Evolutionary conservation across 1,284 basidiomycete species (phyloP).

Genomic region (Moesziomyces sp.): DNA sequence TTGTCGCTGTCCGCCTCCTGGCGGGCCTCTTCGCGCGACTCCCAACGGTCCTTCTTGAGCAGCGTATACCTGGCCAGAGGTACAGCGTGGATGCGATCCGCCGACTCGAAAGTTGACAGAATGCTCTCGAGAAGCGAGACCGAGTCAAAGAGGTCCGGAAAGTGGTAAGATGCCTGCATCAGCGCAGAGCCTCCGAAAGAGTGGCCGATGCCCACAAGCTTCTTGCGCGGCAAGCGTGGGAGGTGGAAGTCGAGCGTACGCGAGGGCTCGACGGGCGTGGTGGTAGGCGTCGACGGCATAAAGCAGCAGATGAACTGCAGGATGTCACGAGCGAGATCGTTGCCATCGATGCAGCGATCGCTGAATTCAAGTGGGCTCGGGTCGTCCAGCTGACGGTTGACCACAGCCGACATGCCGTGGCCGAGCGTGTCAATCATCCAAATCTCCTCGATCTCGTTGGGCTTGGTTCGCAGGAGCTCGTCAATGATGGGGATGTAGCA

Average conservation of each 20-base stretch:
- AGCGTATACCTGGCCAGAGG: constrained; percentile 46
- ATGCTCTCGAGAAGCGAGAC: constrained; percentile 39
- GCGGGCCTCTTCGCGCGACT: constrained; percentile 34
- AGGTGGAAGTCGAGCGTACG: constrained; percentile 44
- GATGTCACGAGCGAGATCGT: constrained; percentile 43
- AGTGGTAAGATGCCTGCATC: constrained; percentile 33
- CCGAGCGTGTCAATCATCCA: constrained; percentile 49
- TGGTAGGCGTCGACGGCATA: constrained; percentile 35
- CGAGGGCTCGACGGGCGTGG: constrained; percentile 34
- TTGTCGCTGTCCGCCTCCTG: constrained; percentile 32
- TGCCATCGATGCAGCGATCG: constrained; percentile 49
- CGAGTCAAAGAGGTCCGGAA: constrained; percentile 41
- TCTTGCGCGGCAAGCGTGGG: constrained; percentile 38
- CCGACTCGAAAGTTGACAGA: constrained; percentile 28
- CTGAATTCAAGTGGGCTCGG: constrained; percentile 38
- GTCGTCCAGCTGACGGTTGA: constrained; percentile 46
- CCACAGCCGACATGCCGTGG: constrained; percentile 41
- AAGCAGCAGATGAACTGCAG: constrained; percentile 49
- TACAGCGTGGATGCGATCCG: constrained; percentile 23
- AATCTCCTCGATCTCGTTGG: constrained; percentile 41
- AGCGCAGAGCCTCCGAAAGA: constrained; percentile 42
- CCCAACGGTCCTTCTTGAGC: constrained; percentile 42
- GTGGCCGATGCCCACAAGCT: constrained; percentile 47
- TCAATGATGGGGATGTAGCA: constrained; percentile 41
- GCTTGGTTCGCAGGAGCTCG: constrained; percentile 32